phyloP scores from a whole-genome alignment of 106 monocot species.

The Dendrobium nobile region DNA sequence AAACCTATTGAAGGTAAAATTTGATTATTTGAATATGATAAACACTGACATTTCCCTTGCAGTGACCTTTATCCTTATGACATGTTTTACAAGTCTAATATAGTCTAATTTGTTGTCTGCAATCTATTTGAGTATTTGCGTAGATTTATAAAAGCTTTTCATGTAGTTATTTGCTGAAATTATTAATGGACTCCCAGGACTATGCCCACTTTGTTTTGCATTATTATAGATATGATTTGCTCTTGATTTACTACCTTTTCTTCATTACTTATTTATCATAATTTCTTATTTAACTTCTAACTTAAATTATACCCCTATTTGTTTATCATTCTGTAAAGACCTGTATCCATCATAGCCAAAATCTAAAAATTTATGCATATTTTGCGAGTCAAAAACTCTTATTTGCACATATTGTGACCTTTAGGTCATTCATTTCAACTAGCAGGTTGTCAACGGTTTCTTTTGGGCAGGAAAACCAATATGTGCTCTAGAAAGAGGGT shows the following conservation, averaged over 20 bases:
- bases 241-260: not conserved
- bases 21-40: not conserved
- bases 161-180: not conserved
- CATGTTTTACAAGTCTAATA: not conserved
- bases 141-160: not conserved
- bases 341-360: not conserved
- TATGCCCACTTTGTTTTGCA: not conserved
- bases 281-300: not conserved
- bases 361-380: not conserved
- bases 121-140: not conserved
- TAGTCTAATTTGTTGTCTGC: not conserved
- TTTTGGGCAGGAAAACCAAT: slow-evolving; percentile 68
- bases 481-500: slow-evolving; percentile 14
- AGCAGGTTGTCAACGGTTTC: slow-evolving; percentile 93
- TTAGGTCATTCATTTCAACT: slow-evolving; percentile 10
- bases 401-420: slow-evolving; percentile 6
- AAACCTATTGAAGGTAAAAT: not conserved
- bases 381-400: not conserved
- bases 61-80: not conserved
- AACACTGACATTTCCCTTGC: not conserved
- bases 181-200: not conserved
- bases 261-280: not conserved
- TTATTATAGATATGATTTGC: not conserved
- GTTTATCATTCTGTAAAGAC: not conserved
- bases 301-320: not conserved